phyloP scores from a whole-genome alignment of 441 rosid species.

The Adansonia madagascariensis region DNA sequence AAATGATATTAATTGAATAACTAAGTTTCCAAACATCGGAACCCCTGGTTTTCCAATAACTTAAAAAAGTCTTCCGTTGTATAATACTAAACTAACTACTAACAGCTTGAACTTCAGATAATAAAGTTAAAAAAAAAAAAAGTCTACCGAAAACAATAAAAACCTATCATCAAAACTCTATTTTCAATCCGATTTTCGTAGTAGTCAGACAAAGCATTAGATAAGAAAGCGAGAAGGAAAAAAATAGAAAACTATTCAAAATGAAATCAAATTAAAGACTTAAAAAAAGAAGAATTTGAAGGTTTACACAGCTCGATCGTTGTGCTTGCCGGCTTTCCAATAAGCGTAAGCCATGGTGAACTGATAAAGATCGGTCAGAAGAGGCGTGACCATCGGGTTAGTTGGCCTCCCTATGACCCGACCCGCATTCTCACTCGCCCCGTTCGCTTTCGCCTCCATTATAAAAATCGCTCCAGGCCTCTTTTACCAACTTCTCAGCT shows the following conservation, averaged over 20 bases:
- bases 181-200: neutral
- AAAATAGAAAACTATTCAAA: neutral
- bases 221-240: neutral
- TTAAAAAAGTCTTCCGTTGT: neutral
- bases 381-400: conserved; percentile 86
- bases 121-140: neutral
- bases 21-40: neutral
- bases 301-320: conserved; percentile 71
- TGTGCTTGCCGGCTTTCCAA: conserved; percentile 88
- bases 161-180: neutral
- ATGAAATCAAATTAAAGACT: neutral
- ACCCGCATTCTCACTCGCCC: conserved; percentile 38
- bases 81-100: neutral
- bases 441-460: conserved; percentile 50
- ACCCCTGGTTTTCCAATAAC: neutral
- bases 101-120: neutral
- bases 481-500: neutral
- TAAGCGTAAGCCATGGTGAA: conserved; percentile 94
- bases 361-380: conserved; percentile 88
- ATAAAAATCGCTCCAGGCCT: neutral
- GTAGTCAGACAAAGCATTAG: neutral
- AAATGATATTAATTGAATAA: neutral
- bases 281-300: neutral
- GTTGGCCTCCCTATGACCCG: conserved; percentile 57
- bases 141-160: neutral